Evolutionary conservation across 164 flowering plant genomes (phyloP), one percentile per base, ranked within the genome.

Genomic region (Tetracentron sinense): DNA sequence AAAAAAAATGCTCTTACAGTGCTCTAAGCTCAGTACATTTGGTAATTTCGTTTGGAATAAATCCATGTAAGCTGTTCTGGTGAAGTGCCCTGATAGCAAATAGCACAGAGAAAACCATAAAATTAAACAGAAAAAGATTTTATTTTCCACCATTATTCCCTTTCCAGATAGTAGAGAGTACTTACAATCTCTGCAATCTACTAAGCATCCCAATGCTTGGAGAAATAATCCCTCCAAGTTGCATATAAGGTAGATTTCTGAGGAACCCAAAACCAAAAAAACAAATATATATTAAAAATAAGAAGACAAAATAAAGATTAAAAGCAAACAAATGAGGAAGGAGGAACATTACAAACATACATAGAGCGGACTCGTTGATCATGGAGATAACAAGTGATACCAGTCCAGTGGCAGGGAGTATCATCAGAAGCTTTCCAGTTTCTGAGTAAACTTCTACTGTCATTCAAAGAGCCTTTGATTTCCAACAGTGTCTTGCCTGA

Each of bases 161-260:
- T n/a, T n/a, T n/a, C n/a, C n/a, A n/a, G n/a, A n/a, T n/a, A n/a
- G n/a, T n/a, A 38, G 26, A 27, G 50, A 16, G 28, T 7, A 74
- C 96, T 89, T 62, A 91, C 99, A 94, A 74, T 79, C 99, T 89
- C 65, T 86, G 99, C 42, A 94, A 75, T 72, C 81, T 79, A 56
- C 68, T 76, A 62, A 94, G 93, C 69, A 81, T 91, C 17, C 91
- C 92, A 75, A 94, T 83, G 78, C 86, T 81, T 29, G 96, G 90
- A 68, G 97, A 87, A 62, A 91, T 81, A 56, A 71, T 77, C 58
- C 99, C 99, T 51, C 87, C 84, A 61, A 94, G 78, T 61, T 88
- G 88, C 92, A 83, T 85, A 61, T 85, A 88, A 25, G 96, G 95
- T 25, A 94, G 71, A 64, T 89, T 88, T 77, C 99, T 94, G 78